Conservation (phyloP, 257 asterid genomes). For the Penstemon barbatus region DNA sequence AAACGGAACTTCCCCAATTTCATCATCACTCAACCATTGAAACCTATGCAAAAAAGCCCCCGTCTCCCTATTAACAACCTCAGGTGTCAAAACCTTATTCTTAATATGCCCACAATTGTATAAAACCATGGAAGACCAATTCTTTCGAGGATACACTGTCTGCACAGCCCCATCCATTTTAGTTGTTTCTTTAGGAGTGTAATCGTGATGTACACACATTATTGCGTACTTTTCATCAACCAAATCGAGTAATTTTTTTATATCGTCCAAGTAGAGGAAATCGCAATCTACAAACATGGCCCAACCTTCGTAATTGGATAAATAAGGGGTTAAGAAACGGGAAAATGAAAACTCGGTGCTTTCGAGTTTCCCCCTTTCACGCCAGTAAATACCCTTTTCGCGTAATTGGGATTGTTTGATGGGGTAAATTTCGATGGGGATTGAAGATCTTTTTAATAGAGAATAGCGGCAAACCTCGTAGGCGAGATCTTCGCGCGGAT, state of each 20-base stretch:
- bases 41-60: slow-evolving; percentile 89
- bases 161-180: slow-evolving; percentile 94
- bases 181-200: slow-evolving; percentile 79
- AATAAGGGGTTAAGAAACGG: slow-evolving; percentile 69
- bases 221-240: slow-evolving; percentile 69
- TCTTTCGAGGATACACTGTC: slow-evolving; percentile 81
- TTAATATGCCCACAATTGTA: slow-evolving; percentile 80
- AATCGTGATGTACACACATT: slow-evolving; percentile 90
- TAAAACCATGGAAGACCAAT: slow-evolving; percentile 94
- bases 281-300: slow-evolving; percentile 94
- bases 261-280: slow-evolving; percentile 67
- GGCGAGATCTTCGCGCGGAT: slow-evolving; percentile 73
- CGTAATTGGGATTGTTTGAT: slow-evolving; percentile 79
- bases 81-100: slow-evolving; percentile 60
- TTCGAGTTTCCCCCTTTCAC: slow-evolving; percentile 78
- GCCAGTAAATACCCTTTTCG: slow-evolving; percentile 64
- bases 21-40: slow-evolving; percentile 72
- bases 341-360: slow-evolving; percentile 88
- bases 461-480: slow-evolving; percentile 81
- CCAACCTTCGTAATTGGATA: slow-evolving; percentile 73
- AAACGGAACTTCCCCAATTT: slow-evolving; percentile 81
- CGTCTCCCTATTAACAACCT: slow-evolving; percentile 70
- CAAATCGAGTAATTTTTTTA: slow-evolving; percentile 58
- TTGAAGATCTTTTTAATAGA: slow-evolving; percentile 61
- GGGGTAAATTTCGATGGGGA: slow-evolving; percentile 67